Evolutionary conservation across 2,329 filamentous ascomycete genomes (phyloP), one percentile per base, ranked within the genome.

Genomic region (Phymatotrichopsis omnivora): DNA sequence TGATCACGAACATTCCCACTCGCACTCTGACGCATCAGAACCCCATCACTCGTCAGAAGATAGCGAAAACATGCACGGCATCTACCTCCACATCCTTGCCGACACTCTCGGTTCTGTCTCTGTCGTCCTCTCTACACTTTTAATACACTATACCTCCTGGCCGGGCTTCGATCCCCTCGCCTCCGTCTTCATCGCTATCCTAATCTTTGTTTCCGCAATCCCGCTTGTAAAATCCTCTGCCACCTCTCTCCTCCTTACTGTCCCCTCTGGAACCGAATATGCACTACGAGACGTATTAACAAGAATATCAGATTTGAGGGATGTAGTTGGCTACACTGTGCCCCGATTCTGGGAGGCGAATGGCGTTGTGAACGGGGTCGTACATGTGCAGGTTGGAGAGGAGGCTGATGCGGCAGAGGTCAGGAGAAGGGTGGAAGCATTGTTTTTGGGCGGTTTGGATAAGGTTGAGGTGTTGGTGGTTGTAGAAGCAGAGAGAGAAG

Each of bases 61-160:
- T 28, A 94, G 94, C 62, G 91, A 98, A 59, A 98, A 98, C 61
- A 95, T 98, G 87, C 76, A 91, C 57, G 91, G 91, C 10, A 96
- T 98, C 55, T 98, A 93, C 64, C 70, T 98, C 16, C 91, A 98
- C 60, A 84, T 98, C 39, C 72, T 96, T 22, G 91, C 91, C 5
- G 91, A 98, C 62, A 93, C 91, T 0, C 77, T 96, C 23, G 91
- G 91, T 20, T 95, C 87, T 43, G 82, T 87, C 1, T 91, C 91
- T 1, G 91, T 98, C 36, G 94, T 98, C 51, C 76, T 86, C 25
- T 95, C 86, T 6, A 98, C 91, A 0, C 68, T 85, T 1, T 70
- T 96, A 17, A 93, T 93, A 0, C 81, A 93, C 60, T 79, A 85
- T 58, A 82, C 84, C 60, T 82, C 83, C 12, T 96, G 89, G 86